Percentiles rank a stretch among this genome's conserved stretches.
Conservation (phyloP, 2,329 filamentous ascomycete species). For the Stagonosporopsis cucurbitacearum region DNA sequence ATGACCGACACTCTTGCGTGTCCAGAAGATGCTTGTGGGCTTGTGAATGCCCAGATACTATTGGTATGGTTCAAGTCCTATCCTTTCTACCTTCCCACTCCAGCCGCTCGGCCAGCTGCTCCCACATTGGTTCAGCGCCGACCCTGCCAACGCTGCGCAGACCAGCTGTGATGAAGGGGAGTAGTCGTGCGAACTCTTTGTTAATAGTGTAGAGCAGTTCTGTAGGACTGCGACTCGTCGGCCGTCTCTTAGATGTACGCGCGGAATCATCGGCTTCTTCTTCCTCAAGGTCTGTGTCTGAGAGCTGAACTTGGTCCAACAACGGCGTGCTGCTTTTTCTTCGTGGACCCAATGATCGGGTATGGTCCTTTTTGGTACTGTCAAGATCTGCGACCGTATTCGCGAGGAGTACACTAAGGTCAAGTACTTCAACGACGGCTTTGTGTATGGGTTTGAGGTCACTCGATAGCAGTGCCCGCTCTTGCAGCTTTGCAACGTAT, state of each 20-base stretch:
- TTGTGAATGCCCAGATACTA: not conserved
- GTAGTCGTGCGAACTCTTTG: constrained; percentile 67
- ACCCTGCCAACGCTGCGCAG: constrained; percentile 77
- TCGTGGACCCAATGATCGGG: constrained; percentile 9
- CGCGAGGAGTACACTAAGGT: constrained; percentile 74
- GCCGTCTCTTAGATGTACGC: not conserved
- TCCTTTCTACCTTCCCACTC: constrained; percentile 56
- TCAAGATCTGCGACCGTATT: constrained; percentile 57
- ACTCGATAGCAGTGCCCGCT: constrained; percentile 72
- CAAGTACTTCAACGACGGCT: constrained; percentile 75
- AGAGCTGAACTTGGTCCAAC: constrained; percentile 29
- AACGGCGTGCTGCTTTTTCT: constrained; percentile 27
- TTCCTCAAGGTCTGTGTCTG: constrained; percentile 39
- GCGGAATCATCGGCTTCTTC: constrained; percentile 8
- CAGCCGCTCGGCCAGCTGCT: constrained; percentile 80
- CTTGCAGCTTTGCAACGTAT: constrained; percentile 68
- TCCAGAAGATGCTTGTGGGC: not conserved
- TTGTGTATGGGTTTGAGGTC: constrained; percentile 74
- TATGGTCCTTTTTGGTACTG: not conserved
- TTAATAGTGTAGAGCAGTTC: constrained; percentile 64
- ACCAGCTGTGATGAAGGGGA: constrained; percentile 75
- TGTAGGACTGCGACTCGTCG: not conserved
- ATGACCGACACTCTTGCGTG: not conserved
- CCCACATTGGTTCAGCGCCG: constrained; percentile 75
- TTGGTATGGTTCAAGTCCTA: not conserved